phyloP scores from a whole-genome alignment of 164 flowering plant species.

The Nelumbo lutea region DNA sequence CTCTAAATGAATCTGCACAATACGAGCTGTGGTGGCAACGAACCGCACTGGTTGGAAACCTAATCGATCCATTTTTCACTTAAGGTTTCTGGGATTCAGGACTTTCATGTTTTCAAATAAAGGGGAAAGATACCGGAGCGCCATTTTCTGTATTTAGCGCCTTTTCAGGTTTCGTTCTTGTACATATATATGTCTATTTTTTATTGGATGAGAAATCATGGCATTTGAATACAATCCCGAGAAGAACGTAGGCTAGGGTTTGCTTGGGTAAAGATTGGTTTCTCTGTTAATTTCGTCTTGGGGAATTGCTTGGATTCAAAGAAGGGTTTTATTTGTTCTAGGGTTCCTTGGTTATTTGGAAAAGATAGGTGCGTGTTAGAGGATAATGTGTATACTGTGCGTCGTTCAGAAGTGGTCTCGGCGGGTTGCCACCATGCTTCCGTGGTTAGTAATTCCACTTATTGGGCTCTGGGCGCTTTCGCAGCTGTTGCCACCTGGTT shows the following conservation, averaged over 20 bases:
- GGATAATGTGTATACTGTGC: constrained; percentile 98
- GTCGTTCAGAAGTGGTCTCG: constrained; percentile 97
- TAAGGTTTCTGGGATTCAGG: background rate
- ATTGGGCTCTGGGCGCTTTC: constrained; percentile 91
- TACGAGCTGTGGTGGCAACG: background rate
- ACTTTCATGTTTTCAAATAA: background rate
- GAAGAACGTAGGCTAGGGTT: constrained; percentile 15
- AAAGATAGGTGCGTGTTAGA: constrained; percentile 34
- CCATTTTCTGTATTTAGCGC: background rate
- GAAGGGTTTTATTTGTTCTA: constrained; percentile 10
- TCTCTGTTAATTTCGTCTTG: background rate
- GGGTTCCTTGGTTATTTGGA: constrained; percentile 24
- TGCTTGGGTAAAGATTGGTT: background rate
- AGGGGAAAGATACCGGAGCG: background rate
- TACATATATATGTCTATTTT: too few relatives aligned
- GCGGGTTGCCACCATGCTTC: constrained; percentile 88
- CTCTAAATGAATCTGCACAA: background rate
- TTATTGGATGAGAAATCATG: background rate
- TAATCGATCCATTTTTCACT: background rate
- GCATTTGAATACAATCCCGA: constrained; percentile 14
- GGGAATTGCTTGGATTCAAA: background rate
- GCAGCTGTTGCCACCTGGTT: constrained; percentile 85
- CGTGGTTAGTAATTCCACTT: constrained; percentile 93
- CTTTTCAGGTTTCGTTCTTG: background rate
- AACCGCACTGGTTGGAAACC: background rate